Conservation (phyloP, 768 basidiomycete species). For the Gymnopilus dilepis region DNA sequence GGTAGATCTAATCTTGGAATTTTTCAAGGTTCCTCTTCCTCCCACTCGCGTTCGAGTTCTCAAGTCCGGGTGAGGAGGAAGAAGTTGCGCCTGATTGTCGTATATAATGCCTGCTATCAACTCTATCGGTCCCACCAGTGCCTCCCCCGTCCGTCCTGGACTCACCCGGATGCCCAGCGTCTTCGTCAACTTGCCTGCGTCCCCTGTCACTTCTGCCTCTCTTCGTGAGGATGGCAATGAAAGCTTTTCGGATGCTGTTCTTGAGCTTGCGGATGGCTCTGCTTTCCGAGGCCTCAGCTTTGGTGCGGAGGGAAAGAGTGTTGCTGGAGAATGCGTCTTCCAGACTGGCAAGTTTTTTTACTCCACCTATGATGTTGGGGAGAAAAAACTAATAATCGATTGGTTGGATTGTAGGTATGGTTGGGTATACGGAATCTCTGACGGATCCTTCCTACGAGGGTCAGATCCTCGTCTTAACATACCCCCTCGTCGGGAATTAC, state of each 20-base stretch:
- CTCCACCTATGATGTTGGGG: conserved; percentile 4
- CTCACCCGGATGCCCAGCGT: conserved; percentile 52
- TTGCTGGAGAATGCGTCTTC: conserved; percentile 98
- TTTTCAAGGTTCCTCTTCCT: conserved; percentile 57
- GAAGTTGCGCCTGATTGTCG: conserved; percentile 28
- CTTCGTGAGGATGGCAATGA: conserved; percentile 34
- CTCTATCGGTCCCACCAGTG: conserved; percentile 27
- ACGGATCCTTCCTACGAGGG: conserved; percentile 99
- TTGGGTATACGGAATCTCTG: conserved; percentile 97
- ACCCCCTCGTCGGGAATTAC: conserved; percentile 97
- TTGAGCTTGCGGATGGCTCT: conserved; percentile 91
- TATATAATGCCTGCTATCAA: conserved; percentile 24
- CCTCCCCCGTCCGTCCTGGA: conserved; percentile 48
- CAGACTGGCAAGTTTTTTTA: conserved; percentile 82
- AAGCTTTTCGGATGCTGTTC: conserved; percentile 59
- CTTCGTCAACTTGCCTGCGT: conserved; percentile 35
- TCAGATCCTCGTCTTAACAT: conserved; percentile 96
- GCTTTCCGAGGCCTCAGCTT: conserved; percentile 91
- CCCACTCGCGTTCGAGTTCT: conserved; percentile 45
- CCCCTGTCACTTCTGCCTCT: conserved; percentile 42
- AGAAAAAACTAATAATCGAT: conserved; percentile 20
- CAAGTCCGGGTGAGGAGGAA: conserved; percentile 55
- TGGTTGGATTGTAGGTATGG: conserved; percentile 78
- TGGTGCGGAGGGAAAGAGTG: conserved; percentile 88
- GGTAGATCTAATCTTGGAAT: conserved; percentile 40